These are phyloP conservation scores for Cyclotella atomus DNA, from an alignment of 108 stramenopile genomes.

Conservation along the genomic window DNA sequence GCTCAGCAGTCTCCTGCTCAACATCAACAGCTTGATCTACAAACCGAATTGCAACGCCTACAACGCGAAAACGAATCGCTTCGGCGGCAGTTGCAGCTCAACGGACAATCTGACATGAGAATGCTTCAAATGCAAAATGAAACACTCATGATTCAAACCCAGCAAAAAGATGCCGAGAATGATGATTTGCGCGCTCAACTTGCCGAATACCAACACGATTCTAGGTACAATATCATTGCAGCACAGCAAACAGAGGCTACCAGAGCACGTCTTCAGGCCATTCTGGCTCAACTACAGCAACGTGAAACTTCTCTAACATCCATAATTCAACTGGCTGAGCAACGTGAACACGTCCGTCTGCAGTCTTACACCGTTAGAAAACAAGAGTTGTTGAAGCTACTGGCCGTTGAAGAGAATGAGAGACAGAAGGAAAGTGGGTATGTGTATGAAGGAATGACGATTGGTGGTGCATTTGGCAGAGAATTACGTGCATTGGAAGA, in stretches of 20 bases:
- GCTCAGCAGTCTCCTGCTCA: background rate
- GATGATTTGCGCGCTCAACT: conserved; percentile 8
- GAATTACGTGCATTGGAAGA: conserved; percentile 14
- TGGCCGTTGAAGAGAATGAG: conserved; percentile 2
- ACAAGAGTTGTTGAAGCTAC: background rate
- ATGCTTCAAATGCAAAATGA: background rate
- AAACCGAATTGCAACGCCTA: background rate
- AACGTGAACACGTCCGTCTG: conserved; percentile 2
- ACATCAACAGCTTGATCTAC: background rate
- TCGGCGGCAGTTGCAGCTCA: background rate
- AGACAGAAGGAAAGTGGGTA: background rate
- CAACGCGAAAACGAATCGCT: conserved; percentile 6
- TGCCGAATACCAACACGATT: background rate
- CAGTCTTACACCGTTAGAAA: background rate
- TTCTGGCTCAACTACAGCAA: background rate
- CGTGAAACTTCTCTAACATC: background rate
- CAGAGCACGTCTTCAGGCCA: background rate
- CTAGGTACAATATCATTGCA: too few species aligned
- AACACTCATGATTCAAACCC: background rate
- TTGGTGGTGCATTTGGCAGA: background rate
- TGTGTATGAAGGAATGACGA: background rate
- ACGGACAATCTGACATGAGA: background rate
- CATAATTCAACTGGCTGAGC: conserved; percentile 1
- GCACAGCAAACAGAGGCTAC: too few species aligned
- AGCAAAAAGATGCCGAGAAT: conserved; percentile 11